Conservation (phyloP, 192 early-diverging fungal genomes). For the Allomyces macrogynus region DNA sequence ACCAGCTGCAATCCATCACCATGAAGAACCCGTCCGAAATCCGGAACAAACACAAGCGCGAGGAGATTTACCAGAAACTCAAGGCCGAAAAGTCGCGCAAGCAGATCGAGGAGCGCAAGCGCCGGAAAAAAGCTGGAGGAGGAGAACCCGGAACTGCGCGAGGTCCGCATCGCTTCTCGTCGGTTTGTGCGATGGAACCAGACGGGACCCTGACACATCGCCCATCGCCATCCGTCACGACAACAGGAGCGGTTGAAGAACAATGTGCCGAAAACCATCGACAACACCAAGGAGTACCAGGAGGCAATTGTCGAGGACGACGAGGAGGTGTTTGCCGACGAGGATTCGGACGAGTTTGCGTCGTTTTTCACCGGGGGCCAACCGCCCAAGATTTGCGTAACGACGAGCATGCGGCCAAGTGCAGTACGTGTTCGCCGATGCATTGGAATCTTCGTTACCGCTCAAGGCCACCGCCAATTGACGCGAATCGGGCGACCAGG, state of each 20-base stretch:
- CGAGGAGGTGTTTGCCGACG: conserved; percentile 62
- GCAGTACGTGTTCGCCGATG: conserved; percentile 16
- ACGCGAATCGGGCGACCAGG: conserved; percentile 6
- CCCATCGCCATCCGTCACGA: neutral
- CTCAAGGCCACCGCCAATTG: too few species aligned
- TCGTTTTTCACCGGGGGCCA: conserved; percentile 64
- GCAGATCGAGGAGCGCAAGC: conserved; percentile 52
- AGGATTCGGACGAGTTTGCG: conserved; percentile 68
- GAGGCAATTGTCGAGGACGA: conserved; percentile 62
- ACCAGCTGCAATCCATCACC: too few species aligned
- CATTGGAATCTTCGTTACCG: neutral
- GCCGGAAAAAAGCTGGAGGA: conserved; percentile 57
- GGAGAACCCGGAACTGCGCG: conserved; percentile 64
- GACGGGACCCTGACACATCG: neutral
- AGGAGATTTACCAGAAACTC: conserved; percentile 51
- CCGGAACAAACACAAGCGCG: conserved; percentile 72
- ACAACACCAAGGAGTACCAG: conserved; percentile 78
- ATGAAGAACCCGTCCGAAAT: conserved; percentile 19
- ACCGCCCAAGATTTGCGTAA: conserved; percentile 80
- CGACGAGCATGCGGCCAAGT: conserved; percentile 51
- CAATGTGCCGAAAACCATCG: conserved; percentile 82
- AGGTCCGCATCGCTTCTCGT: conserved; percentile 10
- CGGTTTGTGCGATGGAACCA: too few species aligned
- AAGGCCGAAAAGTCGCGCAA: conserved; percentile 49
- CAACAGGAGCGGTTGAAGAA: conserved; percentile 54